phyloP scores from a whole-genome alignment of 2,329 filamentous ascomycete species.

The Clarireedia monteithiana region DNA sequence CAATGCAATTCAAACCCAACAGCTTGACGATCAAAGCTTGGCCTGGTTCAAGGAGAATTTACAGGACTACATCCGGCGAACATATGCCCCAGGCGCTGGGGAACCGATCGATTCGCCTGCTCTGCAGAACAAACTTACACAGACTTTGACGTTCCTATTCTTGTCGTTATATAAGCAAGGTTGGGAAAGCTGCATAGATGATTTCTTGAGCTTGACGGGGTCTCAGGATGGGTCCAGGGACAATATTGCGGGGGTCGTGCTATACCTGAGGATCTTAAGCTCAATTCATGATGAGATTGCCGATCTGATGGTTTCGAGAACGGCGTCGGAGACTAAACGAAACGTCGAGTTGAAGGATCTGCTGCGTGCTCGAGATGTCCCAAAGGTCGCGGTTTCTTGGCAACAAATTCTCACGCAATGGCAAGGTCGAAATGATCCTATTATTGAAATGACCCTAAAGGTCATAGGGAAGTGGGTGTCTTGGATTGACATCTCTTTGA shows the following conservation, averaged over 20 bases:
- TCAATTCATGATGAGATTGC: conserved; percentile 97
- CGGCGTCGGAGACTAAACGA: conserved; percentile 70
- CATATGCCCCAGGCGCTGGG: conserved; percentile 54
- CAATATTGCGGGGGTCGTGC: conserved; percentile 67
- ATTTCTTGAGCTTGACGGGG: conserved; percentile 71
- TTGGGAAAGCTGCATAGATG: conserved; percentile 87
- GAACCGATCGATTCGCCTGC: conserved; percentile 59
- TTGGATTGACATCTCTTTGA: conserved; percentile 94
- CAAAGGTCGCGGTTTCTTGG: conserved; percentile 84
- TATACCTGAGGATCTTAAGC: conserved; percentile 82
- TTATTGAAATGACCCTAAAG: conserved; percentile 83
- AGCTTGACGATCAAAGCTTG: conserved; percentile 66
- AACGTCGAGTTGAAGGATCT: conserved; percentile 89
- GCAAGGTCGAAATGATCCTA: conserved; percentile 53
- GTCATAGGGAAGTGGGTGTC: conserved; percentile 96
- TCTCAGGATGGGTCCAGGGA: conserved; percentile 51
- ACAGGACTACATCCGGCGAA: conserved; percentile 70
- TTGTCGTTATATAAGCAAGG: conserved; percentile 75
- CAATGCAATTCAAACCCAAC: conserved; percentile 74
- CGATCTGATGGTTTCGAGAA: conserved; percentile 76
- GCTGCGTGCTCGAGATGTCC: conserved; percentile 77
- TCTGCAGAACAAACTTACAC: conserved; percentile 94
- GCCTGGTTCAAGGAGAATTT: conserved; percentile 72
- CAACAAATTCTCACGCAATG: conserved; percentile 78
- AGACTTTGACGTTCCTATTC: conserved; percentile 92